phyloP scores from a whole-genome alignment of 495 filamentous ascomycete genomes.

The Neurospora sp. region DNA sequence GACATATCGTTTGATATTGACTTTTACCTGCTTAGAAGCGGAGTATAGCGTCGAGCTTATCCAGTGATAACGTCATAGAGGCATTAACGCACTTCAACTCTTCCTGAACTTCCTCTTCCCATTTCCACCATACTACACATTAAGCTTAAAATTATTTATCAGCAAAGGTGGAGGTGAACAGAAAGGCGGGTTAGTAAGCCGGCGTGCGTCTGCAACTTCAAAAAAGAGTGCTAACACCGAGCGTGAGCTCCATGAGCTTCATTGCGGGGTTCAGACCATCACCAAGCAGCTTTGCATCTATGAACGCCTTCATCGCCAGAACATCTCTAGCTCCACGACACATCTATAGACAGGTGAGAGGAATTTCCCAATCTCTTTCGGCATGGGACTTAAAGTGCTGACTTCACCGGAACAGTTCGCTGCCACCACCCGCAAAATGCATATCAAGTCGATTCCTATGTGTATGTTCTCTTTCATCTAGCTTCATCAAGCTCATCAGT shows the following conservation, averaged over 20 bases:
- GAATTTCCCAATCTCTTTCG: neutral
- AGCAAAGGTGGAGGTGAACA: neutral
- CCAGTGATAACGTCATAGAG: neutral
- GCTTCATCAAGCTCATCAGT: neutral
- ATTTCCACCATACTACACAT: neutral
- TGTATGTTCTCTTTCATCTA: constrained; percentile 48
- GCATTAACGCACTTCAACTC: neutral
- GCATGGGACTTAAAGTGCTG: constrained; percentile 1
- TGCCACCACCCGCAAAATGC: constrained; percentile 52
- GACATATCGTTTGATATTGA: neutral
- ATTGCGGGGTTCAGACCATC: neutral
- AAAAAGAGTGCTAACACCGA: neutral
- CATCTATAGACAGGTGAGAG: neutral
- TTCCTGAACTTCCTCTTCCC: neutral
- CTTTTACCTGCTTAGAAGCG: neutral
- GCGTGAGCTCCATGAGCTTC: neutral
- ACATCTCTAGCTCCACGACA: constrained; percentile 17
- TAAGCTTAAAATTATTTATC: neutral
- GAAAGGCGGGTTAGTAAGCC: neutral
- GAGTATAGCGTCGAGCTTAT: neutral
- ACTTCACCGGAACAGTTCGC: constrained; percentile 15
- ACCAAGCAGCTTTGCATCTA: constrained; percentile 7
- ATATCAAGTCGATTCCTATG: constrained; percentile 97
- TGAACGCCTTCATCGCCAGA: constrained; percentile 21
- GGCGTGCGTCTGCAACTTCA: neutral